Evolutionary conservation across 2,329 filamentous ascomycete species (phyloP), one percentile per base, ranked within the genome.

Genomic region (Periconia sp.): DNA sequence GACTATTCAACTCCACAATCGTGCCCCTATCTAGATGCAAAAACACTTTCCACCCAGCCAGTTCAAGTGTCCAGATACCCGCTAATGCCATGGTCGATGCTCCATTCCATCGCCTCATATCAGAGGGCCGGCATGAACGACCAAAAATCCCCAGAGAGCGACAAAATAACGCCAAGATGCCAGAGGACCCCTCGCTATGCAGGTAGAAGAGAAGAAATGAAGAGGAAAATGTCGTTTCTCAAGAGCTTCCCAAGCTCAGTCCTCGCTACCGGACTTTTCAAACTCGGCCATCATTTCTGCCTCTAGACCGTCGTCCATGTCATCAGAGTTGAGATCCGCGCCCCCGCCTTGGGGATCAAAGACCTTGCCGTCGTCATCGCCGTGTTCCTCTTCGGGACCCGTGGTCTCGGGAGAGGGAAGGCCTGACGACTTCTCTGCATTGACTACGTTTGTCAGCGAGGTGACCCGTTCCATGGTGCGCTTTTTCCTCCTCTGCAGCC

Each of bases 241-340:
- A n/a, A n/a, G 19, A 16, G 12, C 22, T 24, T 35, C 38, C 8
- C 11, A 28, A 35, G 17, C 32, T 19, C 43, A 37, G 10, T 46
- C 38, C 24, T 46, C 56, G 40, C 61, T 58, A 6, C 60, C 68
- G 4, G 65, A 66, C 32, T 50, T 63, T 40, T 70, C 59, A 38
- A 66, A 65, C 36, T 70, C 36, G n/a, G 24, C 60, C 12, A 70
- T 70, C 73, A 59, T 77, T 78, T 56, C 63, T 71, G 71, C 71
- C 3, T 65, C 70, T 19, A 69, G 65, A 10, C 64, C 50, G 8
- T 47, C 66, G n/a, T 81, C 79, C 65, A 85, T 85, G 36, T 86
- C 67, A 55, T 85, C 64, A 9, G 56, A 55, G 17, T 64, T 76
- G 40, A 80, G 79, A 21, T 69, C 71, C 3, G 63, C 46, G 43